Conservation (phyloP, 139 green algal species). For the Closterium sp. region DNA sequence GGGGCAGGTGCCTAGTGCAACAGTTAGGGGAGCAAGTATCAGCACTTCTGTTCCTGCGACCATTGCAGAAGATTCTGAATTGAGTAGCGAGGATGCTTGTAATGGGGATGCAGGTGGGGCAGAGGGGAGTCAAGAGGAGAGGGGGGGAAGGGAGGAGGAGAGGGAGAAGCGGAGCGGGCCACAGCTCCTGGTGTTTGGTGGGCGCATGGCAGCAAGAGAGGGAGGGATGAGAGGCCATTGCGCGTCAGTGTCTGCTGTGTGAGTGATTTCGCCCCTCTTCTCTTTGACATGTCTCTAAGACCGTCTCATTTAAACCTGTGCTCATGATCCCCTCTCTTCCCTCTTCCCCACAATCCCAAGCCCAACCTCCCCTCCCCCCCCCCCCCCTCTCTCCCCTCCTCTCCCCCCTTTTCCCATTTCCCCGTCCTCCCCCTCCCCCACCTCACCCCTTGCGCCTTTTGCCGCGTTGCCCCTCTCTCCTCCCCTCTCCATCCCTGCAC, state of each 20-base stretch:
- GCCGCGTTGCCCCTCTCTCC: no score
- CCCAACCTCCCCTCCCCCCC: no score
- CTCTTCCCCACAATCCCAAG: no score
- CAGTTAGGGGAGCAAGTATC: neutral
- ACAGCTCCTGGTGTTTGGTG: neutral
- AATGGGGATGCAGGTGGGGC: neutral
- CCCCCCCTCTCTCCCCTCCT: no score
- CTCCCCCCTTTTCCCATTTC: no score
- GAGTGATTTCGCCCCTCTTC: neutral
- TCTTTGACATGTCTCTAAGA: no score
- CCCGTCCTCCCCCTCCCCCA: no score
- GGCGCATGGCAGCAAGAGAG: neutral
- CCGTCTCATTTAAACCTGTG: no score
- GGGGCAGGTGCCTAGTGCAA: neutral
- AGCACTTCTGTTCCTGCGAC: neutral
- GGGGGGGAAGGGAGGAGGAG: neutral
- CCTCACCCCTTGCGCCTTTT: no score
- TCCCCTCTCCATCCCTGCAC: neutral
- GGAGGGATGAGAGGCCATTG: neutral
- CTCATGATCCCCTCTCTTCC: no score
- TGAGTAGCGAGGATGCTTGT: neutral
- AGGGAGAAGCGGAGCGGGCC: neutral
- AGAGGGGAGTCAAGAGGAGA: neutral
- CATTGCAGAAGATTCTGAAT: neutral
- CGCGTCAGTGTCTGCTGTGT: neutral